Base-by-base conservation (phyloP, 2,329 filamentous ascomycete genomes). In the Aspergillus sp. region DNA sequence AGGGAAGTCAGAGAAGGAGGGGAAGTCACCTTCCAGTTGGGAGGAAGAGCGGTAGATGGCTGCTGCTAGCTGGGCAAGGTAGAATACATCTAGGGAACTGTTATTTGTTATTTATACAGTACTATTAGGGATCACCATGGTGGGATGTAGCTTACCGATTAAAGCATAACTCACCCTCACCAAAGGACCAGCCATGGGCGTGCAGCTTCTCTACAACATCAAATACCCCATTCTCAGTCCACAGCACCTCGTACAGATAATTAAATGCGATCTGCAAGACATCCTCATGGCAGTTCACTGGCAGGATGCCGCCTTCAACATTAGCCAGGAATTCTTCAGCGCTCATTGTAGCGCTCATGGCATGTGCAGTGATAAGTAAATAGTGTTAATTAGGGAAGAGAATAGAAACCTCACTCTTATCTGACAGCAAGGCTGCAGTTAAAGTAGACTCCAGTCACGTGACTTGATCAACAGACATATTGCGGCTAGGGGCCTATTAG, bases 31-130 rank as follows among this genome's bases (percentile, higher is more conserved):
- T 2, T 47, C 32, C 0, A 51, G 43, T 49, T 48, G 46, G 32
- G 40, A 11, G 38, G 47, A 43, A 12, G 37, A 47, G 47, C 47
- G 47, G 48, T 56, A 50, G 44, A 54, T 49, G 30, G 45, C 53
- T 38, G 47, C 52, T 43, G 45, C 45, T 9, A 56, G 40, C 39
- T 56, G 48, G 31, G 43, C 43, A 13, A 54, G 45, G 46, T 54
- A 53, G 46, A 56, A 56, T 38, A 54, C 19, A 46, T 56, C 53
- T 26, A 56, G 47, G 37, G 52, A 49, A 39, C 53, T 54, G 33
- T 50, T 27, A 30, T 43, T 44, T 46, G 12, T 48, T 13, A 43
- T 34, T 33, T 37, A 37, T 40, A 40, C 27, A 37, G 43, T 45
- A 32, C 33, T 41, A 45, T 40, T 45, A 12, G 19, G 27, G 33